Conservation (phyloP, 768 basidiomycete species). For the Mycena floridula region DNA sequence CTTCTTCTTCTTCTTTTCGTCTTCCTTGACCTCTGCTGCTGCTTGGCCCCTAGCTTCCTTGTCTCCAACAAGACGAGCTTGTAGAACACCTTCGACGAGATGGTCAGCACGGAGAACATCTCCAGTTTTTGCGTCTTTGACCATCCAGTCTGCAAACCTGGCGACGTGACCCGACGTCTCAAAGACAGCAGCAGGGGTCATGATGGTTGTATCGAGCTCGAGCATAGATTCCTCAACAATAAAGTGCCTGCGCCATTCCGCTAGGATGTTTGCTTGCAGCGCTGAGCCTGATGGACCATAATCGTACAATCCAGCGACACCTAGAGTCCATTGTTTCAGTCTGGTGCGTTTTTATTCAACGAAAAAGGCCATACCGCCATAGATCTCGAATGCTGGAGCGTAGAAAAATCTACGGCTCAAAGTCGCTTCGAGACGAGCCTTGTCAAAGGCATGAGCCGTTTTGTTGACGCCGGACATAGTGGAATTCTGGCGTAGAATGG, state of each 20-base stretch:
- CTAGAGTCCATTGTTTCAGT: slow-evolving; percentile 31
- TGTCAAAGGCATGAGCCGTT: slow-evolving; percentile 83
- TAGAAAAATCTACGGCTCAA: slow-evolving; percentile 94
- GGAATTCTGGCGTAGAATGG: too few species aligned
- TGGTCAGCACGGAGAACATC: slow-evolving; percentile 97
- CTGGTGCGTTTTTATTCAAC: slow-evolving; percentile 1
- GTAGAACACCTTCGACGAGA: slow-evolving; percentile 87
- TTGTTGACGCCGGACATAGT: slow-evolving; percentile 56
- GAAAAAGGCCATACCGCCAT: slow-evolving; percentile 65
- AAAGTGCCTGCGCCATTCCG: slow-evolving; percentile 96
- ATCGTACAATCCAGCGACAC: slow-evolving; percentile 96
- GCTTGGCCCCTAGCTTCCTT: slow-evolving; percentile 77
- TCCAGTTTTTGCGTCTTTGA: slow-evolving; percentile 90
- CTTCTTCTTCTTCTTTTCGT: slow-evolving; percentile 75
- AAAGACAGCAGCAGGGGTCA: slow-evolving; percentile 92
- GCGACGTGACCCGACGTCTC: slow-evolving; percentile 98
- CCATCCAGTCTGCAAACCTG: slow-evolving; percentile 99
- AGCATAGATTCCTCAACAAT: slow-evolving; percentile 99
- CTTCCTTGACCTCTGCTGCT: slow-evolving; percentile 49
- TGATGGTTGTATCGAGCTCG: slow-evolving; percentile 96
- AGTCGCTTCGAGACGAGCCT: slow-evolving; percentile 74
- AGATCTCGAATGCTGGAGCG: slow-evolving; percentile 98
- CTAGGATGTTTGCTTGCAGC: slow-evolving; percentile 93
- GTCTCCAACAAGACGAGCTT: slow-evolving; percentile 86
- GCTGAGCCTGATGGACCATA: slow-evolving; percentile 96